phyloP scores from a whole-genome alignment of 225 moss, liverwort and hornwort species.

The Polytrichum formosum region DNA sequence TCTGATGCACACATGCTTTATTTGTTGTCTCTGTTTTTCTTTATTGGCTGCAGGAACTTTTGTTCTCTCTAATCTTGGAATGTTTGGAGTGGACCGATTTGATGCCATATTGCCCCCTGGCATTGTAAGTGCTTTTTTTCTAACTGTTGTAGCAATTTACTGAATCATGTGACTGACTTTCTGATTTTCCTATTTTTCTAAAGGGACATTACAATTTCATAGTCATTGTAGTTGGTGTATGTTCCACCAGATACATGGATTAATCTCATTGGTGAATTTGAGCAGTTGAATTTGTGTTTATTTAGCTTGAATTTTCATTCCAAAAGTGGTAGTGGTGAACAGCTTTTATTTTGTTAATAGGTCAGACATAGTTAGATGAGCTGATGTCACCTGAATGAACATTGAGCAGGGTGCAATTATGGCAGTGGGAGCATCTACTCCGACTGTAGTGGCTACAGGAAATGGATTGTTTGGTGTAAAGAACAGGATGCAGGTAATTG shows the following conservation, averaged over 20 bases:
- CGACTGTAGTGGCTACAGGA: conserved; percentile 78
- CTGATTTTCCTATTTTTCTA: no score
- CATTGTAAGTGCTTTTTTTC: conserved; percentile 47
- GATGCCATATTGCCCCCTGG: conserved; percentile 87
- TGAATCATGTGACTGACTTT: no score
- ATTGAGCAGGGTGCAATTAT: conserved; percentile 87
- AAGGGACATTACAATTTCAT: no score
- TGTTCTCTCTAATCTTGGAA: conserved; percentile 89
- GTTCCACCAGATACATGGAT: no score
- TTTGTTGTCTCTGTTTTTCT: not conserved
- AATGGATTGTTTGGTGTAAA: conserved; percentile 89
- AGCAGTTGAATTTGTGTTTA: no score
- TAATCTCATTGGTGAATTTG: no score
- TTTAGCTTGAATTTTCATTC: no score
- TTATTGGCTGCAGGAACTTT: conserved; percentile 78
- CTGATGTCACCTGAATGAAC: conserved; percentile 11
- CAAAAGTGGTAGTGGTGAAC: no score
- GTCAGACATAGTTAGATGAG: not conserved
- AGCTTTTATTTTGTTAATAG: not conserved
- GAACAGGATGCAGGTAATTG: conserved; percentile 84
- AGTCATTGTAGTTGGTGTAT: no score
- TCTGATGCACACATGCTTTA: no score
- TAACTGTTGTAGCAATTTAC: no score
- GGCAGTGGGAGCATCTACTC: conserved; percentile 95
- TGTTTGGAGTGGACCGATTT: conserved; percentile 97